A percentile compares a stretch with the other conserved stretches of the same genome.
phyloP scores from a whole-genome alignment of 1,284 basidiomycete genomes.

The Ceratobasidium sp. region DNA sequence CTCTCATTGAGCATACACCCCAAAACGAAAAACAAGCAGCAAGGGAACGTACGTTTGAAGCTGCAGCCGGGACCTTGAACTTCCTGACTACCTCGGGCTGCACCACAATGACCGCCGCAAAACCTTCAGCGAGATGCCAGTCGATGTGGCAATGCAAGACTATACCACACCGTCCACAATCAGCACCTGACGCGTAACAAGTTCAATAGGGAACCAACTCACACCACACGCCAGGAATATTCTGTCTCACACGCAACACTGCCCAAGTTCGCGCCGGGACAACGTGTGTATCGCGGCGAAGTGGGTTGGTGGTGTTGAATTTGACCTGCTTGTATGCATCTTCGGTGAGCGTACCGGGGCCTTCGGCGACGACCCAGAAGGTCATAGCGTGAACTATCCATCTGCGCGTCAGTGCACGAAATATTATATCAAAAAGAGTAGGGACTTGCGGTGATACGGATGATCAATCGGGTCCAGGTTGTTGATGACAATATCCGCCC shows the following conservation, averaged over 20 bases:
- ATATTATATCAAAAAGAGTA: not conserved
- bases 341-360: constrained; percentile 51
- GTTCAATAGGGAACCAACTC: not conserved
- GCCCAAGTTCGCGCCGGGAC: constrained; percentile 51
- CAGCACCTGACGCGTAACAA: not conserved
- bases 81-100: constrained; percentile 23
- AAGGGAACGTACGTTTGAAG: constrained; percentile 14
- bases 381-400: constrained; percentile 50
- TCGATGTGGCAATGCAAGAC: constrained; percentile 40
- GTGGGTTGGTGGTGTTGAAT: constrained; percentile 54
- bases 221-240: constrained; percentile 41
- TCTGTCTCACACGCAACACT: constrained; percentile 49
- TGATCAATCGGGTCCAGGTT: constrained; percentile 55
- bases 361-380: constrained; percentile 53
- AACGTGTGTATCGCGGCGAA: constrained; percentile 55
- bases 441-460: constrained; percentile 52
- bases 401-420: too few relatives aligned
- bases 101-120: constrained; percentile 21
- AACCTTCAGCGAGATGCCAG: constrained; percentile 34
- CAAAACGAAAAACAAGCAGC: not conserved
- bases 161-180: not conserved
- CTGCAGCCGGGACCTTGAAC: constrained; percentile 7
- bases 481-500: constrained; percentile 52
- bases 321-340: constrained; percentile 45
- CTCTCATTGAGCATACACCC: not conserved